A percentile compares a stretch with the other conserved stretches of the same genome.
Conservation (phyloP, 805 yeast species). For the Metschnikowia drakensbergensis region DNA sequence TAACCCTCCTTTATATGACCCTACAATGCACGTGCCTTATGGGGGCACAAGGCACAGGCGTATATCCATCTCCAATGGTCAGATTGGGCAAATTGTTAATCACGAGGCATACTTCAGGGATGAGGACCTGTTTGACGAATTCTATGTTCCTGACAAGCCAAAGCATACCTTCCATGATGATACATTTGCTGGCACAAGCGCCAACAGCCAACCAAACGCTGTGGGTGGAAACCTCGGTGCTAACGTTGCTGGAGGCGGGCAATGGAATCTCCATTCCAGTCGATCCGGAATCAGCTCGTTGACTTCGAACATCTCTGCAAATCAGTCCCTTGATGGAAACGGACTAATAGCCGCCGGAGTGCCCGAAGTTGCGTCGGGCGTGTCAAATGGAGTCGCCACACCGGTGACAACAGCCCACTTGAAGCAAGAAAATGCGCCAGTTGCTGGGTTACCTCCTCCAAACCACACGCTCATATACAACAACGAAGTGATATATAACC, state of each 20-base stretch:
- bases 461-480: conserved; percentile 50
- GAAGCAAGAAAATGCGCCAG: conserved; percentile 4
- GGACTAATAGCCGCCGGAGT: background rate
- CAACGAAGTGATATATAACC: conserved; percentile 52
- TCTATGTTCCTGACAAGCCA: conserved; percentile 6
- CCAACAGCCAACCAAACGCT: background rate
- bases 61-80: conserved; percentile 81
- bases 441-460: conserved; percentile 47
- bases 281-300: background rate
- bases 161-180: background rate
- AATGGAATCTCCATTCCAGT: background rate
- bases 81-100: conserved; percentile 67
- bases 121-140: conserved; percentile 25
- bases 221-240: background rate
- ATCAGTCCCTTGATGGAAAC: background rate
- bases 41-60: conserved; percentile 50
- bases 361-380: background rate
- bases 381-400: background rate
- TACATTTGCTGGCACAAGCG: background rate
- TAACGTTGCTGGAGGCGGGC: background rate
- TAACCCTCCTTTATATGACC: conserved; percentile 46
- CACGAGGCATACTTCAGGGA: conserved; percentile 38
- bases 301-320: background rate
- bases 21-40: conserved; percentile 36
- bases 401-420: background rate